A percentile compares a stretch with the other conserved stretches of the same genome.
Conservation (phyloP, 345 rosid genomes). For the Syzygium oleosum region DNA sequence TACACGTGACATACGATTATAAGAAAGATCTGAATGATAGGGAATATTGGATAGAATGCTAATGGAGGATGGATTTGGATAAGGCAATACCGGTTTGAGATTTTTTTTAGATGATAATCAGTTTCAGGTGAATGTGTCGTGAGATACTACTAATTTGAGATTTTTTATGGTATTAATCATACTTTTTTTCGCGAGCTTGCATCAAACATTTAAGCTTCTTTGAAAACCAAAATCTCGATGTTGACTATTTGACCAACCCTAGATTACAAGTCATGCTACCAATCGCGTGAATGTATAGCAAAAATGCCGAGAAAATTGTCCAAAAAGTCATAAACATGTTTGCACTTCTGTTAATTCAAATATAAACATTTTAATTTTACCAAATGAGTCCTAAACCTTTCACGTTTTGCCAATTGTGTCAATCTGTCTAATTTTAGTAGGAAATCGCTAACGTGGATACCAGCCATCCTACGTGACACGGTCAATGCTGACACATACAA, state of each 20-base stretch:
- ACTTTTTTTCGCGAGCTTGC: background rate
- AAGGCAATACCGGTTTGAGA: fast-evolving
- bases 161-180: no score
- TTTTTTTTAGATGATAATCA: background rate
- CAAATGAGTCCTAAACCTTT: no score
- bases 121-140: background rate
- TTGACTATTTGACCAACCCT: background rate
- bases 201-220: background rate
- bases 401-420: no score
- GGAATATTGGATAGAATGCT: background rate
- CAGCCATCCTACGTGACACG: no score
- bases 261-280: background rate
- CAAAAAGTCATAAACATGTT: no score
- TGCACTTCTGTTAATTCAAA: no score
- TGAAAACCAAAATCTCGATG: background rate
- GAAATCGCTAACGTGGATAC: no score
- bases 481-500: no score
- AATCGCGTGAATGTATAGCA: background rate
- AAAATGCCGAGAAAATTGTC: background rate
- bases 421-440: no score
- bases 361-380: no score
- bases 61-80: background rate
- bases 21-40: fast-evolving
- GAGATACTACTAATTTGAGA: background rate
- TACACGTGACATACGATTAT: fast-evolving